phyloP scores from a whole-genome alignment of 1,284 basidiomycete genomes.

The Apiotrichum siamense region DNA sequence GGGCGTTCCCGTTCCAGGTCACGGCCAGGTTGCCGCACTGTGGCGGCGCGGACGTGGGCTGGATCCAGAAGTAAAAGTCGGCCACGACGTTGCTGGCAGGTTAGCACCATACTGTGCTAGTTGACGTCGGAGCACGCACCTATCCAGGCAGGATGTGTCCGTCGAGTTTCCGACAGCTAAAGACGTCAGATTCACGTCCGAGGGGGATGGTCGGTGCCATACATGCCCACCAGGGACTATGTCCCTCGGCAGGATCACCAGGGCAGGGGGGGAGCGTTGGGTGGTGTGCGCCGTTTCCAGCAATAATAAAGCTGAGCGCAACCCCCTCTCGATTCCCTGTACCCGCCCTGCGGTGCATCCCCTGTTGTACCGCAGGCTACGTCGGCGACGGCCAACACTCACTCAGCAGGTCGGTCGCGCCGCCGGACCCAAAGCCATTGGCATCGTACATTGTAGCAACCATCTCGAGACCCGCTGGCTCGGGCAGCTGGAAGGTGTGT shows the following conservation, averaged over 20 bases:
- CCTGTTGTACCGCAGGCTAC: no score
- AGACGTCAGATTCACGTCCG: no score
- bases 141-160: slow-evolving; percentile 26
- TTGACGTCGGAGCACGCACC: slow-evolving; percentile 8
- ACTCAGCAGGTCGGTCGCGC: slow-evolving; percentile 36
- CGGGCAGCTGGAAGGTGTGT: slow-evolving; percentile 27
- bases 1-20: slow-evolving; percentile 27
- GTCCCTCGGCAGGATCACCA: no score
- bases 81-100: slow-evolving; percentile 13
- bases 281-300: no score
- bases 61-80: slow-evolving; percentile 34
- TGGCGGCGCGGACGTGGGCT: slow-evolving; percentile 23
- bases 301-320: no score
- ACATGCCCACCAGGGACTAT: no score
- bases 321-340: no score
- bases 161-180: slow-evolving; percentile 32
- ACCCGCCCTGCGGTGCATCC: no score
- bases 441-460: slow-evolving; percentile 37
- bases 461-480: slow-evolving; percentile 34
- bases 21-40: slow-evolving; percentile 30
- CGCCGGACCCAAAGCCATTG: slow-evolving; percentile 35
- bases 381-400: no score
- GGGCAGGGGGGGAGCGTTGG: no score
- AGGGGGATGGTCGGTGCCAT: no score
- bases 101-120: background rate